These are phyloP conservation scores for Lumnitzera racemosa DNA, from an alignment of 345 rosid species.

Conservation along the genomic window DNA sequence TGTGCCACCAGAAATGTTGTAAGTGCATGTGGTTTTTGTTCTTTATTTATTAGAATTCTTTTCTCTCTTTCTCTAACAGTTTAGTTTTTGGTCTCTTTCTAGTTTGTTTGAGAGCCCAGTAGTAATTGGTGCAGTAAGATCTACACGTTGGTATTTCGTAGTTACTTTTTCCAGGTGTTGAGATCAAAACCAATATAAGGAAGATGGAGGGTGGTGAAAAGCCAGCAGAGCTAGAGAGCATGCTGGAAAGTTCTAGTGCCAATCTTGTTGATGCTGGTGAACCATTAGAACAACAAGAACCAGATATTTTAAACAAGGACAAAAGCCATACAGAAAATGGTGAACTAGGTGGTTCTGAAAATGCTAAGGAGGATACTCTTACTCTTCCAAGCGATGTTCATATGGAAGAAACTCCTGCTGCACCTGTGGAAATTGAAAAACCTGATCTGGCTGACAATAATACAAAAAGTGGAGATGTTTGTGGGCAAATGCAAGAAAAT, in stretches of 20 bases:
- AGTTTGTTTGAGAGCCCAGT: too few relatives aligned
- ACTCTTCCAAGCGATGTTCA: slow-evolving; percentile 36
- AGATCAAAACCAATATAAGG: neutral
- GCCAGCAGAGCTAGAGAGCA: slow-evolving; percentile 26
- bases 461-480: neutral
- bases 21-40: too few relatives aligned
- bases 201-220: slow-evolving; percentile 47
- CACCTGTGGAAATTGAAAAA: slow-evolving; percentile 15
- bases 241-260: slow-evolving; percentile 18
- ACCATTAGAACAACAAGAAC: slow-evolving; percentile 16
- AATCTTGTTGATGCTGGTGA: slow-evolving; percentile 21
- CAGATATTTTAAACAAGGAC: slow-evolving; percentile 7
- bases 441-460: neutral
- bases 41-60: too few relatives aligned
- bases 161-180: neutral
- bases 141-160: too few relatives aligned
- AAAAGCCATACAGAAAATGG: slow-evolving; percentile 21
- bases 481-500: slow-evolving; percentile 16
- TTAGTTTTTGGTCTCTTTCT: too few relatives aligned
- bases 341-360: slow-evolving; percentile 9
- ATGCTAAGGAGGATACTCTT: slow-evolving; percentile 22
- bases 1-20: too few relatives aligned
- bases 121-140: too few relatives aligned
- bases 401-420: slow-evolving; percentile 20
- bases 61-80: too few relatives aligned